Evolutionary conservation across 2,329 filamentous ascomycete genomes (phyloP).

Genomic region (Talaromyces sp.): DNA sequence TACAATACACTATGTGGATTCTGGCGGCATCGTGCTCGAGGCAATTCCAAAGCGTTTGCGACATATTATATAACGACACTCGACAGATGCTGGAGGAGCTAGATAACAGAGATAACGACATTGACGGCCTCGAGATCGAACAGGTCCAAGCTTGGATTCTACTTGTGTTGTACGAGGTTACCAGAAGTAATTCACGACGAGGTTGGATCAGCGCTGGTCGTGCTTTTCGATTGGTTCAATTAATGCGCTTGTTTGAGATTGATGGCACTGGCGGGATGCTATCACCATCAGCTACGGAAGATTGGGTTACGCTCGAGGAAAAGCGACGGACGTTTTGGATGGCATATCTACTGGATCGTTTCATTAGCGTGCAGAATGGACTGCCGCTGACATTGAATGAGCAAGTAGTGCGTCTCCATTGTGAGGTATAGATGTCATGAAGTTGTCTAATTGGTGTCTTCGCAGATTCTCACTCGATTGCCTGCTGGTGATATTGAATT

Average conservation of each 20-base stretch:
- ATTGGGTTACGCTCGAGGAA: constrained; percentile 32
- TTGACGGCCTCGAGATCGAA: constrained; percentile 22
- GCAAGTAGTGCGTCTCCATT: constrained; percentile 20
- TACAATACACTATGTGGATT: constrained; percentile 37
- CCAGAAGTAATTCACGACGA: constrained; percentile 28
- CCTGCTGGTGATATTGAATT: constrained; percentile 33
- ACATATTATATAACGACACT: constrained; percentile 25
- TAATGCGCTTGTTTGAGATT: constrained; percentile 33
- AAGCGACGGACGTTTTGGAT: constrained; percentile 39
- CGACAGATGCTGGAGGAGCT: constrained; percentile 21
- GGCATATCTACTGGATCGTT: constrained; percentile 36
- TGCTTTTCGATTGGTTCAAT: constrained; percentile 34
- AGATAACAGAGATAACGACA: constrained; percentile 10
- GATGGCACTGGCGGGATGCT: constrained; percentile 21
- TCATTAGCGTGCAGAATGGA: constrained; percentile 29
- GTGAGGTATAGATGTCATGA: background rate
- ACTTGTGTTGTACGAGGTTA: constrained; percentile 35
- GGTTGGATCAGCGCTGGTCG: constrained; percentile 36
- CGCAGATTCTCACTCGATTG: constrained; percentile 27
- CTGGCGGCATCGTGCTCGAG: constrained; percentile 30
- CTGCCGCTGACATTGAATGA: constrained; percentile 30
- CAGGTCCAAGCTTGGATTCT: constrained; percentile 36
- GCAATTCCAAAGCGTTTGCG: constrained; percentile 26
- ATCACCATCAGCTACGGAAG: constrained; percentile 4
- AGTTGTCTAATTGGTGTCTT: background rate